Percentiles rank a stretch among this genome's conserved stretches.
phyloP scores from a whole-genome alignment of 2,329 filamentous ascomycete species.

The Phaeosphaeria sp. region DNA sequence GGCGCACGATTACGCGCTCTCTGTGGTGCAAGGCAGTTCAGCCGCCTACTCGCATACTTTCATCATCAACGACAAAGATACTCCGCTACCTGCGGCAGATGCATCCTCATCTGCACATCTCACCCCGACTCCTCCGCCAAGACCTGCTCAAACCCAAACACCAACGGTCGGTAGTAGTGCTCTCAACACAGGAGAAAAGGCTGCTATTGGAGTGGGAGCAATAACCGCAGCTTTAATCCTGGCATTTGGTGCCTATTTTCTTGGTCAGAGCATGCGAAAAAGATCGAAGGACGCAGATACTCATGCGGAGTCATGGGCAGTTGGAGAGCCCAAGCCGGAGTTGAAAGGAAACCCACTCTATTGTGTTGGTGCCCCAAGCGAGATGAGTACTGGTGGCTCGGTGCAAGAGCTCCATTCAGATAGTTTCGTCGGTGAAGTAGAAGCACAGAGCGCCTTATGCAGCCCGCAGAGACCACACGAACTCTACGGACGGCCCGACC shows the following conservation, averaged over 20 bases:
- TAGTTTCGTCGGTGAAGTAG: not conserved
- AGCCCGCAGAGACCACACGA: not conserved
- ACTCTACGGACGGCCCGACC: not conserved
- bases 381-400: not conserved
- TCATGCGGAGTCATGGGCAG: not conserved
- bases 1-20: not conserved
- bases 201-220: not conserved
- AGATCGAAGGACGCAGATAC: not conserved
- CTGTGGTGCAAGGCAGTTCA: not conserved
- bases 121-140: not conserved
- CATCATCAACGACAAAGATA: not conserved
- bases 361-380: not conserved
- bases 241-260: not conserved
- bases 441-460: not conserved
- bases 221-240: not conserved
- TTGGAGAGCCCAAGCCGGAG: not conserved
- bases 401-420: not conserved
- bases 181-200: not conserved
- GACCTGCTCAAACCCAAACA: not conserved
- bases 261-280: not conserved
- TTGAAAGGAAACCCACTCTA: not conserved
- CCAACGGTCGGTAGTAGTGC: not conserved
- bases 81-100: not conserved
- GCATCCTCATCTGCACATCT: not conserved
- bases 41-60: not conserved